These are phyloP conservation scores for Cutaneotrichosporon dermatis DNA, from an alignment of 1,284 basidiomycete genomes.

Conservation along the genomic window DNA sequence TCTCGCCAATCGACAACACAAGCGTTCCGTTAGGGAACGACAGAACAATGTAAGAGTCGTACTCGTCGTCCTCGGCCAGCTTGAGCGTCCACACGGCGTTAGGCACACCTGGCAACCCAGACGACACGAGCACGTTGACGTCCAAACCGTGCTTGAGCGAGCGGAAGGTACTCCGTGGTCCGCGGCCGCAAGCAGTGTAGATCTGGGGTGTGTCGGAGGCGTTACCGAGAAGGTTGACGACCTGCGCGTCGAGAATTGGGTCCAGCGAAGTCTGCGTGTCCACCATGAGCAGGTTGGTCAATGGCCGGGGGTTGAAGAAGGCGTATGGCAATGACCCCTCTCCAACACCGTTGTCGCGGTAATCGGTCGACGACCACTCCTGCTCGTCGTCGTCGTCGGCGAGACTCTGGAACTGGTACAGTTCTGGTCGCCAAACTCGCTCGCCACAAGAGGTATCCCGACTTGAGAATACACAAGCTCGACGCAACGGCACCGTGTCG, in stretches of 20 bases:
- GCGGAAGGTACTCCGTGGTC: constrained; percentile 75
- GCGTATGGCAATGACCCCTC: constrained; percentile 74
- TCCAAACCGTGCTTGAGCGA: constrained; percentile 88
- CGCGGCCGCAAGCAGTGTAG: constrained; percentile 82
- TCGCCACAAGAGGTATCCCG: constrained; percentile 93
- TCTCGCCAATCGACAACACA: constrained; percentile 90
- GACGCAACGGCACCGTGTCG: constrained; percentile 86
- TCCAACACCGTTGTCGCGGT: constrained; percentile 73
- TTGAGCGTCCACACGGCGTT: constrained; percentile 97
- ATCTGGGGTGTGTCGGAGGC: constrained; percentile 89
- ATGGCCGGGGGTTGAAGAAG: constrained; percentile 72
- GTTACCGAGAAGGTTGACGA: constrained; percentile 82
- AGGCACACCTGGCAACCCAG: constrained; percentile 88
- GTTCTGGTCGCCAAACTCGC: constrained; percentile 94
- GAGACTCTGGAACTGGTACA: constrained; percentile 94
- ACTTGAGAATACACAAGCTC: constrained; percentile 89
- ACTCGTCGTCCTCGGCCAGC: constrained; percentile 74
- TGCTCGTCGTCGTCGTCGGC: constrained; percentile 91
- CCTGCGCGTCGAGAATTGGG: constrained; percentile 84
- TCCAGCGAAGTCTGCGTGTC: constrained; percentile 84
- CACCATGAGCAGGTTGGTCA: constrained; percentile 82
- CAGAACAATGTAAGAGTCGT: constrained; percentile 90
- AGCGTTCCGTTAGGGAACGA: constrained; percentile 96
- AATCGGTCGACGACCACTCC: constrained; percentile 80
- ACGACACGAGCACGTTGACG: constrained; percentile 86